A percentile compares a stretch with the other conserved stretches of the same genome.
Conservation (phyloP, 179 eudicot species). For the Beta corolliflora region DNA sequence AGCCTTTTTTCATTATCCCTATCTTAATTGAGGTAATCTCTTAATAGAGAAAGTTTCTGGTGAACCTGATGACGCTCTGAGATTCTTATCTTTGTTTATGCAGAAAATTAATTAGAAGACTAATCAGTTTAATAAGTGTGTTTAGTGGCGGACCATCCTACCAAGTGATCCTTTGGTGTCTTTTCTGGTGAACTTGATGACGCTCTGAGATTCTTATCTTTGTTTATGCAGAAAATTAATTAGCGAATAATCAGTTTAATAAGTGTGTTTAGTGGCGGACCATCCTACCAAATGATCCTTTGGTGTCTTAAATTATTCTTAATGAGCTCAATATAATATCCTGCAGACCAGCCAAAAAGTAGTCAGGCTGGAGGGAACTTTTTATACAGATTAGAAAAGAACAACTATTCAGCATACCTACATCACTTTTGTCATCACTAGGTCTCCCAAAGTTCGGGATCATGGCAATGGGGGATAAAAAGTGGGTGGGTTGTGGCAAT, state of each 20-base stretch:
- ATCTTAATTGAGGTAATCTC: not conserved
- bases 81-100: conserved; percentile 17
- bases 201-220: not conserved
- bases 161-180: conserved; percentile 23
- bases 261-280: conserved; percentile 9
- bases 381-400: not conserved
- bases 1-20: too few species aligned
- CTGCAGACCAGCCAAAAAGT: conserved; percentile 5
- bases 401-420: not conserved
- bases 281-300: conserved; percentile 15
- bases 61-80: not conserved
- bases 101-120: not conserved
- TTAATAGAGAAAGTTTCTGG: conserved; percentile 17
- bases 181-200: conserved; percentile 7
- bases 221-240: conserved; percentile 14
- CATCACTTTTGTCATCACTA: conserved; percentile 15
- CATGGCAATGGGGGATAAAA: not conserved
- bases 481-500: not conserved
- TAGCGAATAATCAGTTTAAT: conserved; percentile 6
- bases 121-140: conserved; percentile 14
- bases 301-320: not conserved
- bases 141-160: conserved; percentile 24
- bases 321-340: conserved; percentile 18
- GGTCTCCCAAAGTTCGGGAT: conserved; percentile 16
- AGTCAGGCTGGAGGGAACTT: not conserved